These are phyloP conservation scores for Mycena amicta DNA, from an alignment of 768 basidiomycete species.

Conservation along the genomic window DNA sequence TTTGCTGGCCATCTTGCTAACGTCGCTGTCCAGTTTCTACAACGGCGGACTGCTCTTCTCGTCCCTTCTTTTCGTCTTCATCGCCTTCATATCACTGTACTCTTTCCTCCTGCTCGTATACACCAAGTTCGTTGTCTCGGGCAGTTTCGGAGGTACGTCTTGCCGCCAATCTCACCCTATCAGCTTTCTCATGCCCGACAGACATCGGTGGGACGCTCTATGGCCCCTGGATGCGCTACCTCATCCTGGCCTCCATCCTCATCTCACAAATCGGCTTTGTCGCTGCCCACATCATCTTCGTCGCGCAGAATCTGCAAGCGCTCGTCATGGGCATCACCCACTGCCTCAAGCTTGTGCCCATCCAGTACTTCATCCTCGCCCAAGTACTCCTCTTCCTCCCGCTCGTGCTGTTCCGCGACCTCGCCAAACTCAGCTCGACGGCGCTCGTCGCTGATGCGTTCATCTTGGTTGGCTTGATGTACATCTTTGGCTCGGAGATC, in stretches of 20 bases:
- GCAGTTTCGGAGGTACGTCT: slow-evolving; percentile 70
- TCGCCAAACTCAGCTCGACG: slow-evolving; percentile 92
- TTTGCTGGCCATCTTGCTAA: slow-evolving; percentile 5
- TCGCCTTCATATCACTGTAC: slow-evolving; percentile 87
- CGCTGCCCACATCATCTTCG: slow-evolving; percentile 92
- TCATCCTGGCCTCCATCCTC: slow-evolving; percentile 85
- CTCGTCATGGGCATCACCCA: slow-evolving; percentile 30
- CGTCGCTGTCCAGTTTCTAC: slow-evolving; percentile 63
- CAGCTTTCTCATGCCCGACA: background rate
- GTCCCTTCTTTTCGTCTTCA: slow-evolving; percentile 68
- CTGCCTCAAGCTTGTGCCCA: slow-evolving; percentile 66
- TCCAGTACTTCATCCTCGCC: slow-evolving; percentile 79
- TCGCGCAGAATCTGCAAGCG: slow-evolving; percentile 84
- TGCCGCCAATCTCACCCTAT: background rate
- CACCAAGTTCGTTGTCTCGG: slow-evolving; percentile 86
- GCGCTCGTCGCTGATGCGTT: slow-evolving; percentile 94
- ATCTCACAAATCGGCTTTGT: slow-evolving; percentile 91
- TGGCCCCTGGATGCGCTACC: slow-evolving; percentile 89
- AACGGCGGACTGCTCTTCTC: slow-evolving; percentile 97
- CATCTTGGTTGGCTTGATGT: slow-evolving; percentile 85
- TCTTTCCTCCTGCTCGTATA: slow-evolving; percentile 91
- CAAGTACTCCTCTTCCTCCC: slow-evolving; percentile 90
- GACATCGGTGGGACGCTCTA: slow-evolving; percentile 94
- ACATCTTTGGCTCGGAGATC: slow-evolving; percentile 88
- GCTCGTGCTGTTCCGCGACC: slow-evolving; percentile 83